Base-by-base conservation (phyloP, 257 asterid species). In the Gentiana straminea region DNA sequence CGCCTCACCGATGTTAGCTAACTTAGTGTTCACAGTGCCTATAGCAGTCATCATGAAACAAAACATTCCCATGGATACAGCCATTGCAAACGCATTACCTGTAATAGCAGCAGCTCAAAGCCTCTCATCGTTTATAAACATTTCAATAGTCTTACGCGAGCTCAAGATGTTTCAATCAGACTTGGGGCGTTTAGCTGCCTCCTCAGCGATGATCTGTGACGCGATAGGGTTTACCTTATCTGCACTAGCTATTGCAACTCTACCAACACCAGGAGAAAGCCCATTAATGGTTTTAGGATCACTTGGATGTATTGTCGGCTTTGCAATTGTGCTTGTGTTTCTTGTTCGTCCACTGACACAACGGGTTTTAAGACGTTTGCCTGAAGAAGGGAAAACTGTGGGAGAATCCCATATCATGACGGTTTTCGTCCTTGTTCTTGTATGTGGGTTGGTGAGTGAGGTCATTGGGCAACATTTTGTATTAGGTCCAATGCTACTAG, bases 401-500 rank as follows among this genome's bases (percentile, higher is more conserved):
- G 70, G 55, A 0, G 87, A 81, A 52, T 39, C 47, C 3, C 67
- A 72, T 4, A 73, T 83, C 2, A 24, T 69, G 5, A 8, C 39
- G 5, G 65, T 77, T 43, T 78, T 86, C 36, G 4, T 61, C 4
- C 41, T 64, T 8, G 60, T 60, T 32, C 77, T 83, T 1, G 4
- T 61, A 0, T 7, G 63, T 8, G 75, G 72, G 0, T 47, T 83
- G 9, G 12, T 70, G 11, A 72, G 85, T 0, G 95, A 89, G 77
- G 32, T 70, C 5, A 70, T 83, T 2, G 97, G 95, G 5, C 97
- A 86, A 65, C 97, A 89, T 13, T 89, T 75, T 43, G 65, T 69
- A 8, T 73, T 83, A 1, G 97, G 97, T 2, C 84, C 95, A 0
- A 15, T 86, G 43, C n/a, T 81, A n/a, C 41, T 84, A 1, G 95